Base-by-base conservation (phyloP, 306 rosid species). In the Oxytropis ochrocephala region DNA sequence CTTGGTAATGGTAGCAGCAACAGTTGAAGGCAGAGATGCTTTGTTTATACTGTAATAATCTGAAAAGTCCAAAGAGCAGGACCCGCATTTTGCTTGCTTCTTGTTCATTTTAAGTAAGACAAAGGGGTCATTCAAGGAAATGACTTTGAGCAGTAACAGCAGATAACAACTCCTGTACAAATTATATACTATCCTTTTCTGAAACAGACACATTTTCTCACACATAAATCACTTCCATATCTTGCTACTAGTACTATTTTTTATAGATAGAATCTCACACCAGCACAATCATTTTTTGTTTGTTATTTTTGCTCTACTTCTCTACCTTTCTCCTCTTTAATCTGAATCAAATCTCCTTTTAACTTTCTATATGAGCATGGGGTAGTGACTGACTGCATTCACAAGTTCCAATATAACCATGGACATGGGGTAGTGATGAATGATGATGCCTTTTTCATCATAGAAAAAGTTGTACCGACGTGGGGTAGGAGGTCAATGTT, bases 101-200 rank as follows among this genome's bases (percentile, higher is more conserved):
- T 63, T 75, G 27, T 65, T 61, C 41, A 51, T 75, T 59, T 38
- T 59, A 74, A 75, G 74, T 58, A 78, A 60, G 79, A 73, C 85
- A 77, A 81, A 77, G 53, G 38, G 76, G 75, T 79, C 79, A 58
- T 61, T 42, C 30, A 1, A 71, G 42, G 55, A 75, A 67, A 82
- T 64, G 18, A 70, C 73, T 53, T 21, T 47, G 42, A 77, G 44
- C 74, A 81, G 77, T 75, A 5, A 13, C 54, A 12, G 12, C 48
- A 56, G 47, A 71, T 64, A 64, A 42, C 71, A 49, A 54, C 67
- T 76, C 50, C 29, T 74, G 6, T 46, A 18, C 67, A 52, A 21
- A 44, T 6, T 21, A 3, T 61, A 74, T 69, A 51, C 59, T 69
- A 74, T 69, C 57, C 59, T 69, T 56, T 69, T 67, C 30, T 80